Evolutionary conservation across 2,329 filamentous ascomycete genomes (phyloP), one percentile per base, ranked within the genome.

Genomic region (Xylaria sp.): DNA sequence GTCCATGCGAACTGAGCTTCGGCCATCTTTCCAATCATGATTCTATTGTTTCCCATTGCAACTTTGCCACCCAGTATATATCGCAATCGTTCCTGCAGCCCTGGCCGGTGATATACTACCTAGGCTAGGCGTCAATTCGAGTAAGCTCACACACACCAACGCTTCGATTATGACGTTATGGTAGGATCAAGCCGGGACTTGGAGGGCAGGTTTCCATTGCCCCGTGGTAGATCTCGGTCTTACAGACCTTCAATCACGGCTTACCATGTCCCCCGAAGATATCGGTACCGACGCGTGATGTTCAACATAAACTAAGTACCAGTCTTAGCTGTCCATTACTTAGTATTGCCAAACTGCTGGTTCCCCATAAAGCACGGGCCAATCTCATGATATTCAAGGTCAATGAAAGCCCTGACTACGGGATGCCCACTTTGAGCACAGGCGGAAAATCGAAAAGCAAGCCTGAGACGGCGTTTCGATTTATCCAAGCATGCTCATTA

Each of bases 31-130:
- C 60, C 60, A 58, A 61, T 64, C 54, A 60, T 40, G 14, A 35
- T 53, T 25, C 28, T 55, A 35, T 25, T n/a, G 17, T 51, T 21
- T 14, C 15, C 43, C 38, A 47, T 38, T 17, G 33, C 25, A 28
- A 17, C 40, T 31, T 46, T 23, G 6, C 37, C 21, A 38, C 14
- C 5, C 8, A 23, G 46, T 15, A 25, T 17, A 40, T 37, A 54
- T 59, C 33, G 54, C 35, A 59, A 42, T 55, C 56, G 59, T 52
- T 53, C 54, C 58, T 59, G 50, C 58, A 58, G 54, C 58, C 53
- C 45, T 40, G 43, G 21, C 46, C 4, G 40, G 51, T 15, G 21
- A 52, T 46, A 50, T 21, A 3, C 14, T 31, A 5, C 9, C 28
- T 31, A 31, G 28, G 28, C 5, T 31, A 31, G 28, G 28, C 9